Base-by-base conservation (phyloP, 169 alveolate genomes). In the Perkinsus marinus region DNA sequence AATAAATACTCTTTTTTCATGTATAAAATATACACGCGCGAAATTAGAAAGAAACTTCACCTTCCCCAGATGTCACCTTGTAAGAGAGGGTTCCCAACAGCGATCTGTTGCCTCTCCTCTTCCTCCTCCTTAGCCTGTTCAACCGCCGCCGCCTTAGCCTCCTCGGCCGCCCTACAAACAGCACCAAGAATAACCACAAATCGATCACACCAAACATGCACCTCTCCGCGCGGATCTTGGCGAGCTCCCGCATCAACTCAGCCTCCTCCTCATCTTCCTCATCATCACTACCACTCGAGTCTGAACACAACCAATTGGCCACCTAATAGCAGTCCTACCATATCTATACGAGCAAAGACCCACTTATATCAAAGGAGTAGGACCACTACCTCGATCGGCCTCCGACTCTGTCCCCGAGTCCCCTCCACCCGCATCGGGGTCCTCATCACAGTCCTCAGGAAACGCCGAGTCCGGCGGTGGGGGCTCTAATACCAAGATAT, bases 81-180 rank as follows among this genome's bases (percentile, higher is more conserved):
- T 39, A 96, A 93, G 34, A 96, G 93, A 10, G 98, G 98, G 92
- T 96, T 96, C n/a, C 95, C 96, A 37, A 93, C 93, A 30, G 95
- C 91, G 46, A 96, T 91, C 69, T 95, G 95, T 39, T 94, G 95
- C 89, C 92, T 91, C 90, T 92, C 93, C 89, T 95, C 93, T 91
- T 95, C 95, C 91, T 93, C 92, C 37, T 68, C 46, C 69, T 93
- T 92, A 91, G 90, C 92, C 93, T 93, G 93, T 89, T 94, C 93
- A 47, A 95, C 96, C 90, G 95, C 97, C 43, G 93, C 95, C 68
- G 95, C 97, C 91, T 96, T 93, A 13, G 79, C 79, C 79, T 57
- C 79, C 79, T 57, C 79, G 0, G 79, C 79, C 26, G 79, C 79
- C 79, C 79, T 57, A 10, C 10, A 41, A 10, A 41, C 19, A 41